Conservation (phyloP, 2,329 filamentous ascomycete genomes). For the Paraphoma chrysanthemicola region DNA sequence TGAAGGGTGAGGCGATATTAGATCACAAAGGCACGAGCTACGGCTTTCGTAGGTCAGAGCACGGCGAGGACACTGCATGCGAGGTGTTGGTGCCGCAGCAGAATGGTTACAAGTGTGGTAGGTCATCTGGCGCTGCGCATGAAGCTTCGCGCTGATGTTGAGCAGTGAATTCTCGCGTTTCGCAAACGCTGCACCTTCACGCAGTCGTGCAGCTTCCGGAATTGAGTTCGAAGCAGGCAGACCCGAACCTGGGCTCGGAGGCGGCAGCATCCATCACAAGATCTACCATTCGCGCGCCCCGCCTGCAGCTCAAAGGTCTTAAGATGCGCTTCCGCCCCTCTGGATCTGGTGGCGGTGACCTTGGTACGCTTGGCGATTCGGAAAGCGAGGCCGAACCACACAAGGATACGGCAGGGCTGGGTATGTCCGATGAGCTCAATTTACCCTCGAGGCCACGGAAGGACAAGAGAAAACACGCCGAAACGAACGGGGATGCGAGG, state of each 20-base stretch:
- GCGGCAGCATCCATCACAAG: constrained; percentile 53
- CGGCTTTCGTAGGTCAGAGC: constrained; percentile 61
- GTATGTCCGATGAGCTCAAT: constrained; percentile 29
- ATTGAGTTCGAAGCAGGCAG: constrained; percentile 50
- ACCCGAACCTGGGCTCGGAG: constrained; percentile 47
- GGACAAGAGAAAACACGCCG: constrained; percentile 51
- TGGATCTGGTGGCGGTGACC: constrained; percentile 59
- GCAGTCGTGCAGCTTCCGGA: constrained; percentile 64
- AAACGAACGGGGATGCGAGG: constrained; percentile 35
- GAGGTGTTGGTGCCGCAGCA: constrained; percentile 68
- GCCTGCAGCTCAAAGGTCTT: constrained; percentile 72
- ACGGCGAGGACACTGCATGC: constrained; percentile 60
- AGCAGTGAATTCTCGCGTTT: constrained; percentile 49
- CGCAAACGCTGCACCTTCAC: constrained; percentile 70
- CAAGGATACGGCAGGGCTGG: constrained; percentile 27
- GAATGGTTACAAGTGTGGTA: constrained; percentile 63
- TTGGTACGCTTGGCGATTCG: constrained; percentile 51
- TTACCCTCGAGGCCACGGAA: constrained; percentile 29
- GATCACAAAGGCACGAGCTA: constrained; percentile 70
- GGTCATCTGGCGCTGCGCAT: background rate
- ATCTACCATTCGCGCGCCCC: constrained; percentile 60
- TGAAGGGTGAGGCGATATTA: constrained; percentile 63
- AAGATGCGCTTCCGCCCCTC: constrained; percentile 72
- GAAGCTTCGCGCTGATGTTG: background rate
- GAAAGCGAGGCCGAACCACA: constrained; percentile 54